Base-by-base conservation (phyloP, 2,329 filamentous ascomycete genomes). In the Trichoderma sp. region DNA sequence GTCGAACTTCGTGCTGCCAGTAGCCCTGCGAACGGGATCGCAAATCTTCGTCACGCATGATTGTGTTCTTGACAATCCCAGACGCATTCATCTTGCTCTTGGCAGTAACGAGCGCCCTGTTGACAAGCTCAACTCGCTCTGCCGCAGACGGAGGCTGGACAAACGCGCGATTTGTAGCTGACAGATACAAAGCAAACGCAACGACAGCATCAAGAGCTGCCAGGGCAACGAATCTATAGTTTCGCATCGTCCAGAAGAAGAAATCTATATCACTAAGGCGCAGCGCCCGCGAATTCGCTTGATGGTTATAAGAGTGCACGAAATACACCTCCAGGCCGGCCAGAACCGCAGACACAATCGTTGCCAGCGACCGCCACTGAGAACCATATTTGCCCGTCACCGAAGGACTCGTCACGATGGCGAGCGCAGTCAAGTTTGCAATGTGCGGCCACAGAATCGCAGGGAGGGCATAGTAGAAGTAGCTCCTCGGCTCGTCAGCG, bases 391-490 rank as follows among this genome's bases (percentile, higher is more conserved):
- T 80, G 27, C 91, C 92, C 0, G 88, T 86, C 62, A 95, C 77
- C 0, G 88, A 77, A 2, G 86, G 83, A 0, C 92, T 93, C 0
- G 95, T 98, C 0, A 88, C 89, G 56, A 93, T 74, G 5, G 92
- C 92, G 21, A 97, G 80, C 58, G 90, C 79, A 67, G 88, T 80
- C 62, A 97, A 85, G 81, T 97, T 96, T 59, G 89, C 77, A 10
- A 98, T 82, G 80, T 99, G 95, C n/a, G 92, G 91, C 16, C 88
- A 83, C 1, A 94, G 75, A 8, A 97, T 82, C 31, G 88, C 84
- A 0, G 95, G 92, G 0, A 96, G 80, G 16, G 92, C 90, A 81
- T 97, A 98, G 77, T 92, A 87, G 60, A 97, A 85, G 82, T 94
- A 97, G 53, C 87, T 88, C 47, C 82, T 83, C 5, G 88, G 85